A percentile compares a stretch with the other conserved stretches of the same genome.
Evolutionary conservation across 768 basidiomycete species (phyloP).

Genomic region (Rhodotorula taiwanensis): DNA sequence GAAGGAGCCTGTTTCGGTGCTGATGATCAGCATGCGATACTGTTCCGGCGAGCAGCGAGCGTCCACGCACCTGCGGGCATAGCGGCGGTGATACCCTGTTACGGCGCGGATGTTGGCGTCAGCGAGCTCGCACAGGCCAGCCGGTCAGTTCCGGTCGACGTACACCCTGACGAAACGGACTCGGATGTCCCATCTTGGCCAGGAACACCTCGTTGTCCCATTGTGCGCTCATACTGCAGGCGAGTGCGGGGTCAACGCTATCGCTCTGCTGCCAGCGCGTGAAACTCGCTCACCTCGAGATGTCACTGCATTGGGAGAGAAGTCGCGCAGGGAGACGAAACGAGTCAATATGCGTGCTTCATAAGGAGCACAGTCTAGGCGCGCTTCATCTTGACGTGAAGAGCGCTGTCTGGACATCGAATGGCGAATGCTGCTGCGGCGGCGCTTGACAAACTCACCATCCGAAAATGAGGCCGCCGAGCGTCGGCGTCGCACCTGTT

Average conservation of each 20-base stretch:
- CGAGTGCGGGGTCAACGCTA: neutral
- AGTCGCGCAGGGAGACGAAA: too few relatives aligned
- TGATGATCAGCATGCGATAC: neutral
- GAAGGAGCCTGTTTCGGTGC: neutral
- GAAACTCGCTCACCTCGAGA: too few relatives aligned
- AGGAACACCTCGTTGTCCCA: too few relatives aligned
- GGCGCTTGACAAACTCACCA: too few relatives aligned
- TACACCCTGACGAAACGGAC: constrained; percentile 16
- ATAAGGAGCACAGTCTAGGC: too few relatives aligned
- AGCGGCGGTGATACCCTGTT: constrained; percentile 20
- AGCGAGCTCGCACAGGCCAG: too few relatives aligned
- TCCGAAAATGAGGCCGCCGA: neutral
- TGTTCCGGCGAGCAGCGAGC: neutral
- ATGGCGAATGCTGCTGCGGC: neutral
- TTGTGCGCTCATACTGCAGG: neutral
- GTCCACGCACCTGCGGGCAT: constrained; percentile 17
- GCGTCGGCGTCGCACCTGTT: neutral
- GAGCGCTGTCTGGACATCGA: neutral
- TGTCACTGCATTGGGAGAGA: constrained; percentile 23
- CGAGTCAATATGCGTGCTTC: too few relatives aligned
- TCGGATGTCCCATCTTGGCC: neutral
- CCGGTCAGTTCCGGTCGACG: neutral
- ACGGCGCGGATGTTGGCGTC: too few relatives aligned
- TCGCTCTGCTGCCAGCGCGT: neutral
- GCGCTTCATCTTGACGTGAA: too few relatives aligned